These are phyloP conservation scores for Escovopsis sp. DNA, from an alignment of 2,329 filamentous ascomycete species.

Conservation along the genomic window DNA sequence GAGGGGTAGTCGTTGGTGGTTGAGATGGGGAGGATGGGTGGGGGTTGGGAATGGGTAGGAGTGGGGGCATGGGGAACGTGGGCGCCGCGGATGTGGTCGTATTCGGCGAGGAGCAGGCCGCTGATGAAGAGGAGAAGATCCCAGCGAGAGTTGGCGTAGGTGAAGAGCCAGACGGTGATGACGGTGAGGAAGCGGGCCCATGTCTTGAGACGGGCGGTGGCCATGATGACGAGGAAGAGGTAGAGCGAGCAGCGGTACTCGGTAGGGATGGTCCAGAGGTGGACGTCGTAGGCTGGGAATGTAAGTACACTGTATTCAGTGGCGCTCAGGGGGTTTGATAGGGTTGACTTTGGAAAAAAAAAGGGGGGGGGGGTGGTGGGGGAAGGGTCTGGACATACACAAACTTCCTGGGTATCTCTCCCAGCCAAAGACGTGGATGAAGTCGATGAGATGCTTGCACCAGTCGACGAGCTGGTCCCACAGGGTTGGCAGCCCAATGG, in stretches of 20 bases:
- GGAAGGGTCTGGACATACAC: neutral
- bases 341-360: too few relatives aligned
- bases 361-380: too few relatives aligned
- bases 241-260: slow-evolving; percentile 44
- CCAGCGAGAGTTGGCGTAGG: slow-evolving; percentile 33
- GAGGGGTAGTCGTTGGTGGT: slow-evolving; percentile 24
- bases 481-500: slow-evolving; percentile 20
- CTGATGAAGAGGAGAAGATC: slow-evolving; percentile 39
- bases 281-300: slow-evolving; percentile 32
- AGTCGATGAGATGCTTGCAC: slow-evolving; percentile 30
- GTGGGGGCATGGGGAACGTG: slow-evolving; percentile 18
- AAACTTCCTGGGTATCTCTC: slow-evolving; percentile 24
- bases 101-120: slow-evolving; percentile 39
- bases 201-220: slow-evolving; percentile 29
- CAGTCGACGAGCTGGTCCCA: slow-evolving; percentile 30
- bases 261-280: slow-evolving; percentile 48
- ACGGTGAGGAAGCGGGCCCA: slow-evolving; percentile 27
- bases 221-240: slow-evolving; percentile 38
- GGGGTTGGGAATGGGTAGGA: slow-evolving; percentile 10
- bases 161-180: slow-evolving; percentile 24
- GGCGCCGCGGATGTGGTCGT: slow-evolving; percentile 33
- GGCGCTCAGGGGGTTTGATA: too few relatives aligned
- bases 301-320: slow-evolving; percentile 5
- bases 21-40: slow-evolving; percentile 15
- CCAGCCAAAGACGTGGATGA: slow-evolving; percentile 37